Percentiles rank a stretch among this genome's conserved stretches.
Evolutionary conservation across 176 grass and related monocot species (phyloP).

Genomic region (Musa beccarii): DNA sequence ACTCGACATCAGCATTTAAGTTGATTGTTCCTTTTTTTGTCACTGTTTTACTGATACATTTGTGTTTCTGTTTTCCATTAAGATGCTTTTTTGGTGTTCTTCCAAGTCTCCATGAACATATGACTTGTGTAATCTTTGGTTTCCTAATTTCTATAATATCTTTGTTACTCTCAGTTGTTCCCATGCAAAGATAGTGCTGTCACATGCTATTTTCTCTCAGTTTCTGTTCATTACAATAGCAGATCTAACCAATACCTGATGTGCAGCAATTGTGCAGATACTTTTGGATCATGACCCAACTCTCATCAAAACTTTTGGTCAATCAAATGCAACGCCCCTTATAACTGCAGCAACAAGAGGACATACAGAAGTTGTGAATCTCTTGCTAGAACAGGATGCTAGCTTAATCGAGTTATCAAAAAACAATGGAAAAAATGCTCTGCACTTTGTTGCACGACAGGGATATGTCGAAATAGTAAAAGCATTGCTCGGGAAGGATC

Average conservation of each 20-base stretch:
- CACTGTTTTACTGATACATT: neutral
- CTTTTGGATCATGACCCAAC: conserved; percentile 71
- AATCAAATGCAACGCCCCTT: conserved; percentile 83
- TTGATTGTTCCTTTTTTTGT: too few relatives aligned
- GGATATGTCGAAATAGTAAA: conserved; percentile 76
- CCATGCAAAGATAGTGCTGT: neutral
- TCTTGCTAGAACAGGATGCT: conserved; percentile 59
- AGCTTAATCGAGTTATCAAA: conserved; percentile 61
- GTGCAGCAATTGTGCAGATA: conserved; percentile 65
- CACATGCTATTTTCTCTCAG: neutral
- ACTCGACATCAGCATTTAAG: too few relatives aligned
- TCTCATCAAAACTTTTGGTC: conserved; percentile 70
- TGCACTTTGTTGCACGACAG: conserved; percentile 79
- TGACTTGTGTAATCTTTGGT: neutral
- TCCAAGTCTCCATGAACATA: neutral
- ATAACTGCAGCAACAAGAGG: conserved; percentile 75
- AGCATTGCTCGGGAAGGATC: conserved; percentile 33
- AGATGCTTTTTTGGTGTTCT: neutral
- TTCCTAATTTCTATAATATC: conserved; percentile 13
- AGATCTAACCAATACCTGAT: conserved; percentile 6
- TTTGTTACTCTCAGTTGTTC: neutral
- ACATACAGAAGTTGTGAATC: conserved; percentile 62
- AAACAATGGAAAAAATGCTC: conserved; percentile 72
- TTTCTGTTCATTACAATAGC: neutral
- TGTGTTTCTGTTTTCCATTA: neutral